Conservation (phyloP, 257 asterid genomes). For the Haberlea rhodopensis region DNA sequence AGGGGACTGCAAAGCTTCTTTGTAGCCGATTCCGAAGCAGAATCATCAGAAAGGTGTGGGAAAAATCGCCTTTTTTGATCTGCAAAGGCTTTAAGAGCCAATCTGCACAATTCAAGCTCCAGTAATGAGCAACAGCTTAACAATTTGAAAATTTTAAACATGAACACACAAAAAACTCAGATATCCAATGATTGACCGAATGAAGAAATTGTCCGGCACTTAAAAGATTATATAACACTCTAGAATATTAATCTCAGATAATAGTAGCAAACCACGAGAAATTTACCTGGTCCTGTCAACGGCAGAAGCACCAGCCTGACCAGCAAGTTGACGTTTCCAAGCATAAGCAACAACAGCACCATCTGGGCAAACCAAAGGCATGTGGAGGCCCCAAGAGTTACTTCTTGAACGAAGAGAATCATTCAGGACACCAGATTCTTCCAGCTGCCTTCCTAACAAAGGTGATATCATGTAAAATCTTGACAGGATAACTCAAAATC, state of each 20-base stretch:
- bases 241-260: slow-evolving; percentile 7
- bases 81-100: slow-evolving; percentile 91
- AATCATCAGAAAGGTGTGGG: slow-evolving; percentile 73
- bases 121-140: not conserved
- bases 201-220: slow-evolving; percentile 12
- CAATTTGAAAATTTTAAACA: not conserved
- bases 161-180: not conserved
- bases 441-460: slow-evolving; percentile 75
- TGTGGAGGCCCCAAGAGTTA: slow-evolving; percentile 98
- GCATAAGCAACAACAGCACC: slow-evolving; percentile 99
- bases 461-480: slow-evolving; percentile 9
- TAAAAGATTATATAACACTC: slow-evolving; percentile 4
- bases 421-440: slow-evolving; percentile 87
- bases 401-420: slow-evolving; percentile 87
- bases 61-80: slow-evolving; percentile 86
- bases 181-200: not conserved
- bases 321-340: slow-evolving; percentile 99
- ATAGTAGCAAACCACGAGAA: slow-evolving; percentile 19
- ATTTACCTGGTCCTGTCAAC: slow-evolving; percentile 90
- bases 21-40: slow-evolving; percentile 48
- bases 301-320: slow-evolving; percentile 99
- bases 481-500: not conserved
- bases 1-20: slow-evolving; percentile 59
- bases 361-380: slow-evolving; percentile 98
- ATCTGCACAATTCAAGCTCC: slow-evolving; percentile 40